phyloP scores from a whole-genome alignment of 78 protist genomes.

The Emiliania huxleyi region DNA sequence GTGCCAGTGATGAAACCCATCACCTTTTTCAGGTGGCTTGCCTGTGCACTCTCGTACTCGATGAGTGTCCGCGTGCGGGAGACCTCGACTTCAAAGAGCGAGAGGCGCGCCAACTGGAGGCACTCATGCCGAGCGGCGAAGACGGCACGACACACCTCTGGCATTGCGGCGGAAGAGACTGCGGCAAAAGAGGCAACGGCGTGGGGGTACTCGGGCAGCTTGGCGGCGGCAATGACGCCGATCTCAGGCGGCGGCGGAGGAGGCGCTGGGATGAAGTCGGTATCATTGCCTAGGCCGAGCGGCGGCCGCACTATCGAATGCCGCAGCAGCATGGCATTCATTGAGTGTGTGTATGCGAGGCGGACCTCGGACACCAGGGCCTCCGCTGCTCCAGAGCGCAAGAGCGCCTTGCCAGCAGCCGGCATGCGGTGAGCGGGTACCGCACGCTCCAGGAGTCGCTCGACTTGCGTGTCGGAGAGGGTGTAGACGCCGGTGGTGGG shows the following conservation, averaged over 20 bases:
- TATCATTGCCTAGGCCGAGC: background rate
- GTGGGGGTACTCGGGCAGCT: background rate
- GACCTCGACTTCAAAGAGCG: background rate
- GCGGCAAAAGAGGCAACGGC: background rate
- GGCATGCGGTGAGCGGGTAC: background rate
- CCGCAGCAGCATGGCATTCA: background rate
- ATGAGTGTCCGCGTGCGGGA: background rate
- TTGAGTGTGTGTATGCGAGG: background rate
- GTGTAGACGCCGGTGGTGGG: background rate
- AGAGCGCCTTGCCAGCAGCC: background rate
- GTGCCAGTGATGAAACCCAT: background rate
- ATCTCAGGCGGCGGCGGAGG: background rate
- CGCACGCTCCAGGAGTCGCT: slow-evolving; percentile 3
- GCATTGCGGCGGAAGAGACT: background rate
- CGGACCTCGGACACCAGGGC: background rate
- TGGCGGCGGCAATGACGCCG: background rate
- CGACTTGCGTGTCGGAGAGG: background rate
- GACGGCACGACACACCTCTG: background rate
- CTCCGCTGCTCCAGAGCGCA: background rate
- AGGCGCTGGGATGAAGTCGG: background rate
- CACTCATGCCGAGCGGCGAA: background rate
- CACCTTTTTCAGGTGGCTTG: background rate
- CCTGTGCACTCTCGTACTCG: slow-evolving; percentile 1
- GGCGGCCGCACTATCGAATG: background rate
- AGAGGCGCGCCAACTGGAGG: background rate